Evolutionary conservation across 1,284 basidiomycete species (phyloP).

Genomic region (Schizophyllum amplum): DNA sequence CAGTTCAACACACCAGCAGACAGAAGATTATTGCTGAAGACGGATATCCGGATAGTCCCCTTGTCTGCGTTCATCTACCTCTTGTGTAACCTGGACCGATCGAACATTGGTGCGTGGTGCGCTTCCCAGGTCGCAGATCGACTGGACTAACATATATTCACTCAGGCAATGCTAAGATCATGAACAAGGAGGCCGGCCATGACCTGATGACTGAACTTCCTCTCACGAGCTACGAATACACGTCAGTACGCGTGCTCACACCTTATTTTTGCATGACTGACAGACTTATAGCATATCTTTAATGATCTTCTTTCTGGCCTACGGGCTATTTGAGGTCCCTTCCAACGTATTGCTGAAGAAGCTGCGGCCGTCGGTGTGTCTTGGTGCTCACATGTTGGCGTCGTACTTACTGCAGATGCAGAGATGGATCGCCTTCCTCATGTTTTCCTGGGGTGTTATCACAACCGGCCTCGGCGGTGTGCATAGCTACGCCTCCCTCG

Average conservation of each 20-base stretch:
- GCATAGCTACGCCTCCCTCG: constrained; percentile 24
- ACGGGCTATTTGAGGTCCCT: constrained; percentile 30
- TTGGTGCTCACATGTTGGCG: neutral
- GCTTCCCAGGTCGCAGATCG: neutral
- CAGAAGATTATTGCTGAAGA: constrained; percentile 12
- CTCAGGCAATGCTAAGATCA: constrained; percentile 29
- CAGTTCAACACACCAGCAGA: neutral
- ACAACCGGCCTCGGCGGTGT: constrained; percentile 28
- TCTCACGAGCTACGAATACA: constrained; percentile 25
- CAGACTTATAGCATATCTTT: constrained; percentile 21
- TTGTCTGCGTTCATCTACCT: constrained; percentile 26
- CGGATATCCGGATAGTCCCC: constrained; percentile 20
- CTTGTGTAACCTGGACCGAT: constrained; percentile 29
- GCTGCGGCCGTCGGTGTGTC: constrained; percentile 24
- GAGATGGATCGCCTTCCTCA: constrained; percentile 30
- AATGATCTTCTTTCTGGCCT: constrained; percentile 30
- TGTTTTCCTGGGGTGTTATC: constrained; percentile 33
- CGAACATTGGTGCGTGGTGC: constrained; percentile 25
- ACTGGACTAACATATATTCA: neutral
- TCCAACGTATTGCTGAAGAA: constrained; percentile 36
- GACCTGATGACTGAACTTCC: constrained; percentile 24
- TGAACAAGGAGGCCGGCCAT: constrained; percentile 25
- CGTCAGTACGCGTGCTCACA: constrained; percentile 3
- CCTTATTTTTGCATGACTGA: neutral
- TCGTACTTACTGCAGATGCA: constrained; percentile 8